A percentile compares a stretch with the other conserved stretches of the same genome.
Conservation (phyloP, 768 basidiomycete genomes). For the Boletus pseudopeckii region DNA sequence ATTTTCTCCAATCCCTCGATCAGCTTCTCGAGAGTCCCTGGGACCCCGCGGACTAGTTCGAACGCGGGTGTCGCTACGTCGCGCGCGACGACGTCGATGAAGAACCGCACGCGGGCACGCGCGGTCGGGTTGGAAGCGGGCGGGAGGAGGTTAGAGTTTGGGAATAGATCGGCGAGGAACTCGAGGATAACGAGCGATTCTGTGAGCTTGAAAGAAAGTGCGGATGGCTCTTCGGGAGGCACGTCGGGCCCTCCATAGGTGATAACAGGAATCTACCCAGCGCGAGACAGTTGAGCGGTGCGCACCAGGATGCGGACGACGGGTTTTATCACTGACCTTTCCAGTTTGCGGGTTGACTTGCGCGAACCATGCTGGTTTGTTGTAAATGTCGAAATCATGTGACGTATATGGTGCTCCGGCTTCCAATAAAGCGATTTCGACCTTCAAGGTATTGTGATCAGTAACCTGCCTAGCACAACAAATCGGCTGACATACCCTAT, state of each 20-base stretch:
- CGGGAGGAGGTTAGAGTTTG: conserved; percentile 46
- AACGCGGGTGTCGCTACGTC: conserved; percentile 38
- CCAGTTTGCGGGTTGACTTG: conserved; percentile 56
- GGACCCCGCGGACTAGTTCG: conserved; percentile 26
- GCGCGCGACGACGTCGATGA: conserved; percentile 51
- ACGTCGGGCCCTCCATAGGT: conserved; percentile 56
- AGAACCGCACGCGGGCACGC: conserved; percentile 60
- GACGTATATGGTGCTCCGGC: conserved; percentile 45
- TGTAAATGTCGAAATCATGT: conserved; percentile 53
- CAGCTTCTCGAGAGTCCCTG: neutral
- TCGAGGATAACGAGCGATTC: conserved; percentile 65
- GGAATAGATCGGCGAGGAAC: conserved; percentile 59
- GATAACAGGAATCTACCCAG: conserved; percentile 50
- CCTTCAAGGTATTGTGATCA: conserved; percentile 29
- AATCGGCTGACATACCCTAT: conserved; percentile 38
- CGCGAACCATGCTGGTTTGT: conserved; percentile 68
- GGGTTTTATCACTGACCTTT: conserved; percentile 41
- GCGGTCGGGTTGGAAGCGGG: conserved; percentile 41
- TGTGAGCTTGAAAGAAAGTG: conserved; percentile 55
- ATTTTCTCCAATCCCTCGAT: conserved; percentile 2
- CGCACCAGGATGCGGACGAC: neutral
- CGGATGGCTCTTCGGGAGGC: conserved; percentile 52
- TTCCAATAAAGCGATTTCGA: conserved; percentile 57
- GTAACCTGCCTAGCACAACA: neutral
- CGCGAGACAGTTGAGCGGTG: neutral